Base-by-base conservation (phyloP, 345 rosid genomes). In the Gossypium anomalum region DNA sequence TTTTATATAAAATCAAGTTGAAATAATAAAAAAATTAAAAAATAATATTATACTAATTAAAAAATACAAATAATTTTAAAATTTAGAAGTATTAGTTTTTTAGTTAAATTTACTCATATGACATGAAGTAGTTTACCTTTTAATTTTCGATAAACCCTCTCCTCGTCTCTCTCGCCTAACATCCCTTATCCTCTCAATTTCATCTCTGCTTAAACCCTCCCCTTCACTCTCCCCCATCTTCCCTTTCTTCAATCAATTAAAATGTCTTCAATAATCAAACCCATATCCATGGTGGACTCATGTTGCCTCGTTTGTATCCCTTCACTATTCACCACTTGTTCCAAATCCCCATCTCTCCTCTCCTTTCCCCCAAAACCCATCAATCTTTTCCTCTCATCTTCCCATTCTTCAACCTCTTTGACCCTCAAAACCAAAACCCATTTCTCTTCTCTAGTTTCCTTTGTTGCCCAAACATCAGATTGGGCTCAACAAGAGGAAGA, bases 391-490 rank as follows among this genome's bases (percentile, higher is more conserved):
- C 82, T 87, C 65, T 83, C 59, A 16, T 51, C 60, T 2, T 69
- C 72, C 16, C 72, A 14, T 47, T 67, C 7, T 47, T 16, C 86
- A 0, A 57, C 41, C 77, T 72, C 76, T 61, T 66, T 83, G 65
- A 75, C 90, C 8, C 84, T 81, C 65, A 88, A 75, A 79, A 27
- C 80, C 38, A 84, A 76, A 78, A 77, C 80, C 85, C 83, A 78
- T 67, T 67, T 76, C n/a, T 73, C 90, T 15, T 71, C 83, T 14
- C 65, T 87, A 29, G 72, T 85, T 45, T 25, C 91, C 77, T 86
- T 83, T 22, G 89, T 88, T 3, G 77, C 86, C 57, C 86, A 89
- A 85, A 86, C 92, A 63, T 86, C 97, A 11, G 93, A 80, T 43
- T 87, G 89, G 87, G 79, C 80, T 48, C 78, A 79, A 29, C 79